These are phyloP conservation scores for Trametes punicea DNA, from an alignment of 768 basidiomycete genomes.

Conservation along the genomic window DNA sequence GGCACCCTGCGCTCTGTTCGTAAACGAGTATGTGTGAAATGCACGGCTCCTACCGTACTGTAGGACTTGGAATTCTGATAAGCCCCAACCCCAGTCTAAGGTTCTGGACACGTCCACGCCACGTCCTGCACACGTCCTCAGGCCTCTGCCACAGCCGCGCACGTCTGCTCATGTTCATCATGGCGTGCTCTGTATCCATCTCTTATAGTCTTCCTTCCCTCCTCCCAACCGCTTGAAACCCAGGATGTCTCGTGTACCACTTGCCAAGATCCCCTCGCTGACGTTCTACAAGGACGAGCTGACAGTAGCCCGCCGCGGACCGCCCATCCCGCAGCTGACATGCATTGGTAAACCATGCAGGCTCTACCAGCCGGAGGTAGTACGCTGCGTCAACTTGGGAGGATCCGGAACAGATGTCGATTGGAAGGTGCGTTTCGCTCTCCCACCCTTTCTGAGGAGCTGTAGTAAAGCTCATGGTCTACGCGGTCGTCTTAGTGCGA, in stretches of 20 bases:
- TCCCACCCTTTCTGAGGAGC: too few relatives aligned
- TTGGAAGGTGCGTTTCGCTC: constrained; percentile 69
- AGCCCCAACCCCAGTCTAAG: neutral
- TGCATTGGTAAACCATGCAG: constrained; percentile 80
- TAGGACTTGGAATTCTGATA: neutral
- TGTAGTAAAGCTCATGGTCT: neutral
- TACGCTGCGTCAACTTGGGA: constrained; percentile 80
- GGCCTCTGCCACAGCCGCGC: neutral
- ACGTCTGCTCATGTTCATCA: neutral
- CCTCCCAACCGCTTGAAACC: neutral
- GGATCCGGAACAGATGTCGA: constrained; percentile 78
- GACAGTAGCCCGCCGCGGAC: constrained; percentile 65
- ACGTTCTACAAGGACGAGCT: constrained; percentile 70
- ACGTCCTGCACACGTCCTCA: constrained; percentile 1
- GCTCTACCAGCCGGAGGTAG: constrained; percentile 76
- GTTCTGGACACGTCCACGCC: constrained; percentile 13
- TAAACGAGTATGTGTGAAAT: neutral
- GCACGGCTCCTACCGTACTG: neutral
- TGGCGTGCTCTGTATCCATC: neutral
- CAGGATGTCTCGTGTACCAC: constrained; percentile 46
- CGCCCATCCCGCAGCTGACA: constrained; percentile 71
- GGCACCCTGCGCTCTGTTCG: too few relatives aligned
- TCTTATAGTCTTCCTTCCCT: neutral
- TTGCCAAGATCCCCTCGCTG: constrained; percentile 69
- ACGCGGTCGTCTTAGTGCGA: constrained; percentile 76